These are phyloP conservation scores for Allium cepa DNA, from an alignment of 106 monocot genomes.

Conservation along the genomic window DNA sequence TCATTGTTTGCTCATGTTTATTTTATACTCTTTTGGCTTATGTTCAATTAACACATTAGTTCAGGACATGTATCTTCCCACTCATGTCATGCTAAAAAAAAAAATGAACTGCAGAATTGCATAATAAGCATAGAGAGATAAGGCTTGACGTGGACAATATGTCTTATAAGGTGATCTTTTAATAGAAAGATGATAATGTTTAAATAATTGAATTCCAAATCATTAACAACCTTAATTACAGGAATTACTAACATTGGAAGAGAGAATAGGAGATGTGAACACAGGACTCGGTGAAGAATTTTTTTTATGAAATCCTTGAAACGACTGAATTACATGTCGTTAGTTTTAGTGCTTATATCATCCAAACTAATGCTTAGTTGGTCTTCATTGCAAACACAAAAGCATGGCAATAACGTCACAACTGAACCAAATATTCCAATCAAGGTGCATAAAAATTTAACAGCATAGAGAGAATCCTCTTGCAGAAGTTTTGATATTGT, in stretches of 20 bases:
- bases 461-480: too few species aligned
- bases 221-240: slow-evolving; percentile 2
- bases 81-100: slow-evolving; percentile 28
- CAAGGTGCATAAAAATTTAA: too few species aligned
- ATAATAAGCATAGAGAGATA: slow-evolving; percentile 82
- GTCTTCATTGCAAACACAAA: too few species aligned
- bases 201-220: neutral
- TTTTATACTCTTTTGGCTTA: too few species aligned
- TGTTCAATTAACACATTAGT: neutral
- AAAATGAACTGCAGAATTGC: slow-evolving; percentile 32
- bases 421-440: too few species aligned
- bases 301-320: slow-evolving; percentile 52
- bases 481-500: too few species aligned
- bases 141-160: slow-evolving; percentile 93
- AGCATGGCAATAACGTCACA: too few species aligned
- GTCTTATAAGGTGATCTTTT: slow-evolving; percentile 68
- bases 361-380: too few species aligned
- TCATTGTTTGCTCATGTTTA: neutral
- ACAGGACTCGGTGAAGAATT: too few species aligned
- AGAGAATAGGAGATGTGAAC: slow-evolving; percentile 83
- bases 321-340: slow-evolving; percentile 27
- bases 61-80: slow-evolving; percentile 3
- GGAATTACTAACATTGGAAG: slow-evolving; percentile 83
- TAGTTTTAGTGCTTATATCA: too few species aligned
- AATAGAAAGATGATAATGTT: neutral